Evolutionary conservation across 768 basidiomycete genomes (phyloP), one percentile per base, ranked within the genome.

Genomic region (Lentinula edodes): DNA sequence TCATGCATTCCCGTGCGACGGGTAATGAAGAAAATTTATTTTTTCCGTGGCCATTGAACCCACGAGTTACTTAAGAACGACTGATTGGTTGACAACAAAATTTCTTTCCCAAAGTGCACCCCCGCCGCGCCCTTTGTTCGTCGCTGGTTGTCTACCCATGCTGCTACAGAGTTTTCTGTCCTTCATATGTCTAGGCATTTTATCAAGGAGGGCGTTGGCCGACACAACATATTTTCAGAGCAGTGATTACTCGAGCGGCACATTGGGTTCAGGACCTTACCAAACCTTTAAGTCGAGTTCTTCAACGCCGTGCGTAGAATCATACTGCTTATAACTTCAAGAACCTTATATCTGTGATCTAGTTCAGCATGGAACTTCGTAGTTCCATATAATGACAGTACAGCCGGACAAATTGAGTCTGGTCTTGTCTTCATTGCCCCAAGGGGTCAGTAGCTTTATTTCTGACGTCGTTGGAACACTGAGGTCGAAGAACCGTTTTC

Each of bases 281-380:
- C 58, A 59, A 39, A 59, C 34, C 9, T 59, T 50, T 35, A 48
- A 35, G 10, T 59, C 58, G 28, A 59, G 45, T 46, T 36, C 45
- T 48, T 59, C 48, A 34, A 59, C 58, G 2, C 58, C 58, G 58
- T 59, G 20, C 23, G 55, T 56, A 5, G 12, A 28, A 6, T 36
- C 35, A 5, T 12, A 46, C 8, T 36, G 5, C 23, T 32, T 59
- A 32, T 5, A 18, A 15, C 20, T 28, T 10, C 41, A 59, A 28
- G 3, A 28, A 48, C 13, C 18, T 35, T 1, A 41, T 13, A 1
- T 28, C 7, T 43, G 3, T 56, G 20, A 43, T 9, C 6, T 23
- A 59, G 58, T 16, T 28, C 58, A 36, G 34, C 18, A 23, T 59
- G 58, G 58, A 59, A 59, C 34, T 59, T 59, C 20, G 46, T 59